A percentile compares a stretch with the other conserved stretches of the same genome.
phyloP scores from a whole-genome alignment of 2,329 filamentous ascomycete species.

The Metarhizium rileyi region DNA sequence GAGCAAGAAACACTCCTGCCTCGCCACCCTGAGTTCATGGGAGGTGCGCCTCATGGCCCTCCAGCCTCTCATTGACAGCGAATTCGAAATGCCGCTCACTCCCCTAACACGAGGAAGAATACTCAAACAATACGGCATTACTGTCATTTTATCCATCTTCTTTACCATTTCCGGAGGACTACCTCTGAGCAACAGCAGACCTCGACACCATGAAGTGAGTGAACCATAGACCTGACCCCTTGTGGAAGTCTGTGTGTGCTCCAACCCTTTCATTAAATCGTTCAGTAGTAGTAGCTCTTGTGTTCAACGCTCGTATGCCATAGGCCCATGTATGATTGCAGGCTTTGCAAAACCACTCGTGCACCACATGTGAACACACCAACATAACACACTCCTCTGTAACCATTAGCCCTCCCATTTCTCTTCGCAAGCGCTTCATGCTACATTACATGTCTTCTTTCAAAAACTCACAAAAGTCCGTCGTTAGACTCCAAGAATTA shows the following conservation, averaged over 20 bases:
- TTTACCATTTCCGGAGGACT: conserved; percentile 9
- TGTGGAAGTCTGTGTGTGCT: neutral
- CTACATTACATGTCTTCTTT: neutral
- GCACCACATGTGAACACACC: no score
- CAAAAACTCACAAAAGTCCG: neutral
- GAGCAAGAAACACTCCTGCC: conserved; percentile 35
- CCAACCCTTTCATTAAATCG: no score
- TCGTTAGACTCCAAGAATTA: conserved; percentile 11
- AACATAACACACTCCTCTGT: no score
- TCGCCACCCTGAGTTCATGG: conserved; percentile 37
- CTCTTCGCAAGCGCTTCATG: neutral
- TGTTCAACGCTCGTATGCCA: no score
- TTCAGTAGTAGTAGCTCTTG: neutral
- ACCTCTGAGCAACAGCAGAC: conserved; percentile 13
- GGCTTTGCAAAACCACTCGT: no score
- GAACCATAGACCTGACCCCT: neutral
- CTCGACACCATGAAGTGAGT: conserved; percentile 20
- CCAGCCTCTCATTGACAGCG: conserved; percentile 20
- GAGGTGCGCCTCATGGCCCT: conserved; percentile 17
- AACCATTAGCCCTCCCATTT: neutral
- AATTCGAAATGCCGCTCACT: conserved; percentile 13
- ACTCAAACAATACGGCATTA: conserved; percentile 19
- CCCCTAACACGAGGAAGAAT: conserved; percentile 15
- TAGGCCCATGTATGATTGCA: no score
- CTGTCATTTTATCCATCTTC: conserved; percentile 25